A percentile compares a stretch with the other conserved stretches of the same genome.
Conservation (phyloP, 768 basidiomycete species). For the Plicaturopsis crispa region DNA sequence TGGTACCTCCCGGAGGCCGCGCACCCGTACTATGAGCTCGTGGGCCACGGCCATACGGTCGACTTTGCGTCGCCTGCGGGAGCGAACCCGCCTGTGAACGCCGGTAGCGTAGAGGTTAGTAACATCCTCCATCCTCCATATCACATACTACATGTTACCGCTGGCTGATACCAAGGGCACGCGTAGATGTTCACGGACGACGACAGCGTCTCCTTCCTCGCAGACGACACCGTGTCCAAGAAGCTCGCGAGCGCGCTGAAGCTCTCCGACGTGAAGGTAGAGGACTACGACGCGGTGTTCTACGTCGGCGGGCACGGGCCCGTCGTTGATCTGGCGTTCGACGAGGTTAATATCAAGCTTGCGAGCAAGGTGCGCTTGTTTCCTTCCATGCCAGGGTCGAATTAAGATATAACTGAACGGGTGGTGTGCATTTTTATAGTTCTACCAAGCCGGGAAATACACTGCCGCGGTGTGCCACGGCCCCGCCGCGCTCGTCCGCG, state of each 20-base stretch:
- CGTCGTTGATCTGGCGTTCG: slow-evolving; percentile 58
- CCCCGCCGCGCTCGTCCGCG: no score
- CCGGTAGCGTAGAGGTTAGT: slow-evolving; percentile 40
- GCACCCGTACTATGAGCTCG: slow-evolving; percentile 60
- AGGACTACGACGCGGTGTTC: slow-evolving; percentile 68
- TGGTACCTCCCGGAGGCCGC: slow-evolving; percentile 77
- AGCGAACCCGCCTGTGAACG: slow-evolving; percentile 66
- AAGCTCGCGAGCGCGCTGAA: slow-evolving; percentile 53
- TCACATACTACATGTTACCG: no score
- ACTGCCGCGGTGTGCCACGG: slow-evolving; percentile 77
- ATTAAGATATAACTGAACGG: no score
- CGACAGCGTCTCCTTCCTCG: slow-evolving; percentile 47
- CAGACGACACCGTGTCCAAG: slow-evolving; percentile 44
- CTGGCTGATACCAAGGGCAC: not conserved
- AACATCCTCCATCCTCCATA: no score
- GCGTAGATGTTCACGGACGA: slow-evolving; percentile 48
- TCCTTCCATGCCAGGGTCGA: no score
- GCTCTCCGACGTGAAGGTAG: slow-evolving; percentile 47
- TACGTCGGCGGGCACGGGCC: slow-evolving; percentile 80
- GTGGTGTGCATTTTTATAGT: no score
- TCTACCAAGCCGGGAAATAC: slow-evolving; percentile 61
- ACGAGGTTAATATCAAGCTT: slow-evolving; percentile 49
- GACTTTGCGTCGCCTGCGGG: slow-evolving; percentile 57
- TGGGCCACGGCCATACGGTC: slow-evolving; percentile 39
- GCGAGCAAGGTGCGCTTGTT: slow-evolving; percentile 43